Evolutionary conservation across 139 green algal genomes (phyloP).

Genomic region (Auxenochlorella protothecoides): DNA sequence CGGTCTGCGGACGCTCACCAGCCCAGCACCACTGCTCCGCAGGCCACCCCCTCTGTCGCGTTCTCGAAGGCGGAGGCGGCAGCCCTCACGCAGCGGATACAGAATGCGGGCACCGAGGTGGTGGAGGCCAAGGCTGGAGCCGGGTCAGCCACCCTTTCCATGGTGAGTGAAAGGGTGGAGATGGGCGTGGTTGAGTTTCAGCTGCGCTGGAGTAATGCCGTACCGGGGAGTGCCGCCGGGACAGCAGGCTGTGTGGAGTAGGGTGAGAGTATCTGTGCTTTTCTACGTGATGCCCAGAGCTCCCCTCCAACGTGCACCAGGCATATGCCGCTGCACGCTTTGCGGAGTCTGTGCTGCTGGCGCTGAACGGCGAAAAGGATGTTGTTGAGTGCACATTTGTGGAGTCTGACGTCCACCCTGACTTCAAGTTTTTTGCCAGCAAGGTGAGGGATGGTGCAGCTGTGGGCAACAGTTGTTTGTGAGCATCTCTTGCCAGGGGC

Average conservation of each 20-base stretch:
- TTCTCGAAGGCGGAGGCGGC: constrained; percentile 77
- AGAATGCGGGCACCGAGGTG: constrained; percentile 80
- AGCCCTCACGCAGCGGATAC: constrained; percentile 71
- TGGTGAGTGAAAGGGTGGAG: constrained; percentile 28
- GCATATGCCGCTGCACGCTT: constrained; percentile 78
- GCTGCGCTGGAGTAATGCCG: neutral
- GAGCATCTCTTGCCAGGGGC: too few species aligned
- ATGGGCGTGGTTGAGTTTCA: neutral
- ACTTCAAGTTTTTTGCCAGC: constrained; percentile 60
- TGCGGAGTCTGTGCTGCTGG: constrained; percentile 65
- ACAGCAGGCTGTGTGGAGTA: too few species aligned
- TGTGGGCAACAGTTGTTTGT: neutral
- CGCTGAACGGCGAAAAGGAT: constrained; percentile 55
- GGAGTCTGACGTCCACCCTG: constrained; percentile 29
- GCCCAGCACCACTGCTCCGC: neutral
- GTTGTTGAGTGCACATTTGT: constrained; percentile 69
- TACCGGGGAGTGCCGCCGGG: too few species aligned
- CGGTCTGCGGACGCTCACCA: too few species aligned
- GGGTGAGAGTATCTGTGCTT: too few species aligned
- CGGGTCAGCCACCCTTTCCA: constrained; percentile 76
- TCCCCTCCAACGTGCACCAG: constrained; percentile 1
- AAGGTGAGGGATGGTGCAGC: constrained; percentile 35
- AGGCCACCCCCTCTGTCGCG: constrained; percentile 66
- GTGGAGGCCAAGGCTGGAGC: constrained; percentile 80
- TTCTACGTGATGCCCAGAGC: neutral